These are phyloP conservation scores for Pholiota molesta DNA, from an alignment of 768 basidiomycete genomes.

Conservation along the genomic window DNA sequence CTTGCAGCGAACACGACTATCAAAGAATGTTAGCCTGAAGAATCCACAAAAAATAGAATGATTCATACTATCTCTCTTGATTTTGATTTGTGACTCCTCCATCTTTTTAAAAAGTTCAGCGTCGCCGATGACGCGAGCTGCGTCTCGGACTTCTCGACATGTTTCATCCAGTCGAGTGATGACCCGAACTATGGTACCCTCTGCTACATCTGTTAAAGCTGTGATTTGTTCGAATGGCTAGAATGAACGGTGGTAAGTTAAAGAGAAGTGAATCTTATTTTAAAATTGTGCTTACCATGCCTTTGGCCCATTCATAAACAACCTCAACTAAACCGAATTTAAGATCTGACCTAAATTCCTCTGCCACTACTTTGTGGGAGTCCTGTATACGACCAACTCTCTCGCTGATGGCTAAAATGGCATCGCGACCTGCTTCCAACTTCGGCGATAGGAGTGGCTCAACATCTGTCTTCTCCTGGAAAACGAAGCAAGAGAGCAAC, in stretches of 20 bases:
- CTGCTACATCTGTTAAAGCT: constrained; percentile 88
- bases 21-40: constrained; percentile 10
- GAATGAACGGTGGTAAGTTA: background rate
- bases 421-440: constrained; percentile 78
- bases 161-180: constrained; percentile 97
- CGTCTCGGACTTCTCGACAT: constrained; percentile 95
- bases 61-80: constrained; percentile 92
- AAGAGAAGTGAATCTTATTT: background rate
- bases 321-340: constrained; percentile 95
- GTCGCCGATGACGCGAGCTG: constrained; percentile 96
- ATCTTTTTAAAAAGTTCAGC: constrained; percentile 96
- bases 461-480: constrained; percentile 95
- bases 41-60: background rate
- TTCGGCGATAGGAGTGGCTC: constrained; percentile 83
- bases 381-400: constrained; percentile 83
- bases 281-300: constrained; percentile 74
- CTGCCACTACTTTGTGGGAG: constrained; percentile 72
- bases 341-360: constrained; percentile 76
- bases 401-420: constrained; percentile 78
- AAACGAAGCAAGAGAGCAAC: constrained; percentile 93
- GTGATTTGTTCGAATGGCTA: constrained; percentile 98
- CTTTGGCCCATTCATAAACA: constrained; percentile 99
- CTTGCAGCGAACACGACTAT: constrained; percentile 87
- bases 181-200: constrained; percentile 95
- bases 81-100: constrained; percentile 92